Conservation (phyloP, 176 grass and related monocot species). For the Saccharum spontaneum region DNA sequence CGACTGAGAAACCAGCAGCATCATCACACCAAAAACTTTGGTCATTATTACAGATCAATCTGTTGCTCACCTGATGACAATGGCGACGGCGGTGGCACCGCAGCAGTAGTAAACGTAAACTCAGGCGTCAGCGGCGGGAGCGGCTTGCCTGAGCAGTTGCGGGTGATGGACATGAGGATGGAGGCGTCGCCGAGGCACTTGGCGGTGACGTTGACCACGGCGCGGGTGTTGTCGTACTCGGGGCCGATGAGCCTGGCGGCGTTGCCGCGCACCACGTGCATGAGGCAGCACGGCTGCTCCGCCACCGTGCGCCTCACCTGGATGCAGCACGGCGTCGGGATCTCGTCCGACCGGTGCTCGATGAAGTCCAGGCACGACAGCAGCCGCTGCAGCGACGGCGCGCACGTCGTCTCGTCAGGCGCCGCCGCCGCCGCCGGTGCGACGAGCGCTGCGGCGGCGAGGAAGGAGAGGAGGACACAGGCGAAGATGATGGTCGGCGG, state of each 20-base stretch:
- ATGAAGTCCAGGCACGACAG: constrained; percentile 65
- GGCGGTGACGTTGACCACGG: constrained; percentile 43
- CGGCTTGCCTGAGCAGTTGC: constrained; percentile 37
- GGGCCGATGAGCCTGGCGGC: constrained; percentile 34
- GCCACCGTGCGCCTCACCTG: constrained; percentile 26
- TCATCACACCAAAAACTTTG: neutral
- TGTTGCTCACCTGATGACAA: constrained; percentile 31
- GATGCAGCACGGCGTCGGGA: constrained; percentile 43
- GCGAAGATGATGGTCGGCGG: neutral
- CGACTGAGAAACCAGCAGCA: neutral
- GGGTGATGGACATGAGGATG: neutral
- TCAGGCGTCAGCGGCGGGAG: constrained; percentile 46
- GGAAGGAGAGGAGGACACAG: neutral
- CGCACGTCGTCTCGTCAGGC: neutral
- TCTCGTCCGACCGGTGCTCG: constrained; percentile 39
- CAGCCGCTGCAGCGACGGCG: constrained; percentile 36
- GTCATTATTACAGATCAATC: neutral
- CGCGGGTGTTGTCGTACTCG: constrained; percentile 29
- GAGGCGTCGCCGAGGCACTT: constrained; percentile 26
- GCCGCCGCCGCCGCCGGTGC: neutral
- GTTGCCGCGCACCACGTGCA: constrained; percentile 45
- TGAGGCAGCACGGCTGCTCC: constrained; percentile 49
- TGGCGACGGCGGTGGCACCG: neutral
- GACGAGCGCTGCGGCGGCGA: neutral
- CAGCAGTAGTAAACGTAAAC: constrained; percentile 22